Evolutionary conservation across 2,329 filamentous ascomycete genomes (phyloP), one percentile per base, ranked within the genome.

Genomic region (Xylariaceae sp.): DNA sequence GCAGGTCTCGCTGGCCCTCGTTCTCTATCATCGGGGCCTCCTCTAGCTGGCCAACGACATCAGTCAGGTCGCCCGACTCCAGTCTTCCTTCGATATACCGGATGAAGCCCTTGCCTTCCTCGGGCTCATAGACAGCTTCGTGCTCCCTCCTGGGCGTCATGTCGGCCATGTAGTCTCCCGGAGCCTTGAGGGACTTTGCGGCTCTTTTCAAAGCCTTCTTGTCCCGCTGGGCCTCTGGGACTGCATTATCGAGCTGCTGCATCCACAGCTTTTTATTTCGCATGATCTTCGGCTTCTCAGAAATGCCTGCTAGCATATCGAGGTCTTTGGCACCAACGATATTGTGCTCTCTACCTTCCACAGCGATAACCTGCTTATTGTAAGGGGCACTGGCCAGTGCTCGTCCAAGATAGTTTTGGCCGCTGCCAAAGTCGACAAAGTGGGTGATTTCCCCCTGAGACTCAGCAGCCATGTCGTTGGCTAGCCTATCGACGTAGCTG

Each of bases 401-500:
- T 29, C 92, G 75, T 1, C 92, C 90, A 3, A 98, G 77, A 52
- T 98, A 98, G 53, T 95, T 96, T 57, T 96, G 90, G 0, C 92
- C 92, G 33, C 88, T 94, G 18, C 92, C 92, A 58, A 96, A 94
- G 60, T 98, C 92, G 31, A 96, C 81, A 38, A 94, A 78, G 61
- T 96, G 89, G 0, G 87, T 85, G 39, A 95, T 79, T 11, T 69
- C 60, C 30, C 67, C 60, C 1, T 67, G 64, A 26, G 80, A 71
- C 2, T 74, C 63, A 2, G 64, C 53, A 3, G 74, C 69, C 16
- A 94, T 70, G 18, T 73, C 69, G 34, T 62, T 59, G 0, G 74
- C 68, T 8, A 81, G 62, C 3, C 61, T 52, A 31, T 86, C 73
- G 33, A 96, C 75, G 50, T 90, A 96, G 42, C 75, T 74, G n/a